A percentile compares a stretch with the other conserved stretches of the same genome.
These are phyloP conservation scores for Brettanomyces anomalus DNA, from an alignment of 805 yeast species.

Conservation along the genomic window DNA sequence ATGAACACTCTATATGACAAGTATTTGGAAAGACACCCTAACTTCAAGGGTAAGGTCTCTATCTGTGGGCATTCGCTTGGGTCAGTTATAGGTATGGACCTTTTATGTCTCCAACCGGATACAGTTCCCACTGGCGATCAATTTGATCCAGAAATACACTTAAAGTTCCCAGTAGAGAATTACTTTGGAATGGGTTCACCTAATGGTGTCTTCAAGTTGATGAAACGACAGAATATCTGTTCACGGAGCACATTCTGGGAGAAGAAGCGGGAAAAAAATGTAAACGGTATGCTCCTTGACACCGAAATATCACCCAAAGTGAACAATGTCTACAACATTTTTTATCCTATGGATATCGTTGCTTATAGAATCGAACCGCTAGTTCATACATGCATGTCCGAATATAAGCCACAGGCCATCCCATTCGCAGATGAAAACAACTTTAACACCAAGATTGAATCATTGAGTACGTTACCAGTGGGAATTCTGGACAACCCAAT, in stretches of 20 bases:
- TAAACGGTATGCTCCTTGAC: slow-evolving; percentile 7
- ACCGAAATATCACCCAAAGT: slow-evolving; percentile 42
- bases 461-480: slow-evolving; percentile 11
- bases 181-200: slow-evolving; percentile 87
- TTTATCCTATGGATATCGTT: slow-evolving; percentile 88
- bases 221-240: slow-evolving; percentile 54
- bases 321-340: slow-evolving; percentile 66
- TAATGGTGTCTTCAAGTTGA: slow-evolving; percentile 72
- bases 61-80: slow-evolving; percentile 90
- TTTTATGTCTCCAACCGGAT: slow-evolving; percentile 45
- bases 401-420: slow-evolving; percentile 44
- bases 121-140: slow-evolving; percentile 18
- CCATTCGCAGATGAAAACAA: slow-evolving; percentile 43
- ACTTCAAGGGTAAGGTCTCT: slow-evolving; percentile 73
- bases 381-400: slow-evolving; percentile 39
- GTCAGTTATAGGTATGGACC: slow-evolving; percentile 73
- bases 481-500: slow-evolving; percentile 21
- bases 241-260: slow-evolving; percentile 24
- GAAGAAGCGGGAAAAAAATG: slow-evolving; percentile 3
- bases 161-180: slow-evolving; percentile 66
- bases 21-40: slow-evolving; percentile 57
- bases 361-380: slow-evolving; percentile 87
- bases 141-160: slow-evolving; percentile 27
- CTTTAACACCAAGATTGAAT: slow-evolving; percentile 29
- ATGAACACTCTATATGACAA: slow-evolving; percentile 53